Evolutionary conservation across 108 stramenopile genomes (phyloP).

Genomic region (Bacterosira constricta): DNA sequence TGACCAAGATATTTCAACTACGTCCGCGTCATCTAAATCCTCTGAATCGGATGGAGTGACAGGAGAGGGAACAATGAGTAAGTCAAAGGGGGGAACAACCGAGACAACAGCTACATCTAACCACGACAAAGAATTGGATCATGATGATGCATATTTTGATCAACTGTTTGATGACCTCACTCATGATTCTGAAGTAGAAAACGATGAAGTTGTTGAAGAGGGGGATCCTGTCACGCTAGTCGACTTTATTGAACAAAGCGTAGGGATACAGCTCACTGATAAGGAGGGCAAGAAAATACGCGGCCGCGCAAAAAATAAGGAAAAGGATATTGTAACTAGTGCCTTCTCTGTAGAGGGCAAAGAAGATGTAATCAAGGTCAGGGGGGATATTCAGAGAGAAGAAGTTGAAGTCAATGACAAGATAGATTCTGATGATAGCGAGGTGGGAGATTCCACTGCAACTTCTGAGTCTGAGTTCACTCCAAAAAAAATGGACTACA

Average conservation of each 20-base stretch:
- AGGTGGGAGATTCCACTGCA: not conserved
- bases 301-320: not conserved
- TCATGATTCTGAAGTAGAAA: not conserved
- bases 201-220: conserved; percentile 8
- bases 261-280: conserved; percentile 22
- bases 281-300: conserved; percentile 15
- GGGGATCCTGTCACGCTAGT: conserved; percentile 26
- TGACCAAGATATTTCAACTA: conserved; percentile 3
- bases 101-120: not conserved
- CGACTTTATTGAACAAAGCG: conserved; percentile 45
- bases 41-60: not conserved
- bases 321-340: conserved; percentile 2
- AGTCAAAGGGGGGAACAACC: too few relatives aligned
- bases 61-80: not conserved
- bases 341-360: conserved; percentile 8
- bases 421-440: not conserved
- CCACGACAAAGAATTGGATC: conserved; percentile 11
- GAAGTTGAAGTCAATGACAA: not conserved
- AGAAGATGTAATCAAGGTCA: conserved; percentile 6
- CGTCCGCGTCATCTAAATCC: not conserved
- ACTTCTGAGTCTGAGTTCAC: too few relatives aligned
- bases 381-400: not conserved
- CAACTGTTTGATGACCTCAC: conserved; percentile 16
- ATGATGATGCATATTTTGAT: conserved; percentile 30
- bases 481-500: too few relatives aligned